Conservation (phyloP, 1,284 basidiomycete genomes). For the Naganishia albida region DNA sequence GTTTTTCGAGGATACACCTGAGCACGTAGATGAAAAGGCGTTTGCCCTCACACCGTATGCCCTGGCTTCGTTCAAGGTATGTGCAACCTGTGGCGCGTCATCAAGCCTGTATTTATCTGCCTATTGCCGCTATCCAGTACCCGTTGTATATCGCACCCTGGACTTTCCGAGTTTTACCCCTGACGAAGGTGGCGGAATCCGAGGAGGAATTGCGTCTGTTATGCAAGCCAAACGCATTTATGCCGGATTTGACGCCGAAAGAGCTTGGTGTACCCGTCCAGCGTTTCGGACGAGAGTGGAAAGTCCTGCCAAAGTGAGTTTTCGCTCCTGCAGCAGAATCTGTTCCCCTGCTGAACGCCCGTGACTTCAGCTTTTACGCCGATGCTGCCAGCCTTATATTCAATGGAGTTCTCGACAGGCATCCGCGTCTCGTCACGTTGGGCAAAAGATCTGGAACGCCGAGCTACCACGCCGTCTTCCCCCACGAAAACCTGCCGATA, state of each 20-base stretch:
- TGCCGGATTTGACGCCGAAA: slow-evolving; percentile 30
- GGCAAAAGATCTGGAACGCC: slow-evolving; percentile 25
- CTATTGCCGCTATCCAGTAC: slow-evolving; percentile 44
- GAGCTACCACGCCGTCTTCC: slow-evolving; percentile 18
- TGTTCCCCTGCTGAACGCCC: not conserved
- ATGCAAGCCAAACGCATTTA: slow-evolving; percentile 29
- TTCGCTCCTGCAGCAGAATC: not conserved
- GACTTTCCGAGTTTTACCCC: slow-evolving; percentile 51
- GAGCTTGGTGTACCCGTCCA: slow-evolving; percentile 17
- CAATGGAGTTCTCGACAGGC: slow-evolving; percentile 29
- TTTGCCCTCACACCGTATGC: slow-evolving; percentile 59
- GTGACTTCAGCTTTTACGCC: slow-evolving; percentile 9
- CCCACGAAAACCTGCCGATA: slow-evolving; percentile 10
- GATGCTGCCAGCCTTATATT: slow-evolving; percentile 23
- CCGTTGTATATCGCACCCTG: slow-evolving; percentile 56
- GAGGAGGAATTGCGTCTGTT: slow-evolving; percentile 24
- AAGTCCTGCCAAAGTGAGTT: slow-evolving; percentile 23
- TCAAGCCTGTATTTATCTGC: not conserved
- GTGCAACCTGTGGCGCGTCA: slow-evolving; percentile 21
- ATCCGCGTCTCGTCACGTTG: slow-evolving; percentile 26
- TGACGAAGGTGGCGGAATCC: slow-evolving; percentile 36
- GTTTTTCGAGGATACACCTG: slow-evolving; percentile 45
- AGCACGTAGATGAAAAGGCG: slow-evolving; percentile 57
- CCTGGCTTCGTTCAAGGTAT: slow-evolving; percentile 57
- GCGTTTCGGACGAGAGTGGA: slow-evolving; percentile 34